A percentile compares a stretch with the other conserved stretches of the same genome.
Conservation (phyloP, 108 stramenopile species). For the Conticribra guillardii region DNA sequence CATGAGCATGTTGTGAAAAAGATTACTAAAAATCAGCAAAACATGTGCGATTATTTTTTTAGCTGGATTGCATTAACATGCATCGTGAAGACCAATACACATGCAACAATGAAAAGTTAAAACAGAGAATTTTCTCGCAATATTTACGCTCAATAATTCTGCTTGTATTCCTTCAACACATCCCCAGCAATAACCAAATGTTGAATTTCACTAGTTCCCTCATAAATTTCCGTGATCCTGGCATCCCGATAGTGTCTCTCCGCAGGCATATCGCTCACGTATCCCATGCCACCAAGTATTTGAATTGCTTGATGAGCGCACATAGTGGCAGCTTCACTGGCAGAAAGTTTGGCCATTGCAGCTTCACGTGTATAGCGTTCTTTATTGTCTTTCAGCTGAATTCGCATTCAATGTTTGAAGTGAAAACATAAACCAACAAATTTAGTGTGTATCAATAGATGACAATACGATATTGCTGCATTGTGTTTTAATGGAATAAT, state of each 20-base stretch:
- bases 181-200: slow-evolving; percentile 94
- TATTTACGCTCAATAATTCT: slow-evolving; percentile 47
- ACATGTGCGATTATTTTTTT: no score
- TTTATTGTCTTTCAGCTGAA: slow-evolving; percentile 84
- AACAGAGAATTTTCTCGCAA: no score
- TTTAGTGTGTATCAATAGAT: no score
- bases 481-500: no score
- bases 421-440: no score
- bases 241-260: slow-evolving; percentile 98
- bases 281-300: slow-evolving; percentile 95
- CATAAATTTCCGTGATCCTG: slow-evolving; percentile 98
- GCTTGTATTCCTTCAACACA: slow-evolving; percentile 94
- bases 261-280: slow-evolving; percentile 97
- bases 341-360: slow-evolving; percentile 96
- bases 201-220: slow-evolving; percentile 96
- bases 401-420: neutral
- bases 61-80: no score
- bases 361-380: slow-evolving; percentile 90
- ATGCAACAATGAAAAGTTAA: no score
- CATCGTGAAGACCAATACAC: no score
- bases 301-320: slow-evolving; percentile 95
- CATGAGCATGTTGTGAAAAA: no score
- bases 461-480: no score
- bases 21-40: no score
- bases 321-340: slow-evolving; percentile 96